Evolutionary conservation across 441 rosid genomes (phyloP).

Genomic region (Sinapis alba): DNA sequence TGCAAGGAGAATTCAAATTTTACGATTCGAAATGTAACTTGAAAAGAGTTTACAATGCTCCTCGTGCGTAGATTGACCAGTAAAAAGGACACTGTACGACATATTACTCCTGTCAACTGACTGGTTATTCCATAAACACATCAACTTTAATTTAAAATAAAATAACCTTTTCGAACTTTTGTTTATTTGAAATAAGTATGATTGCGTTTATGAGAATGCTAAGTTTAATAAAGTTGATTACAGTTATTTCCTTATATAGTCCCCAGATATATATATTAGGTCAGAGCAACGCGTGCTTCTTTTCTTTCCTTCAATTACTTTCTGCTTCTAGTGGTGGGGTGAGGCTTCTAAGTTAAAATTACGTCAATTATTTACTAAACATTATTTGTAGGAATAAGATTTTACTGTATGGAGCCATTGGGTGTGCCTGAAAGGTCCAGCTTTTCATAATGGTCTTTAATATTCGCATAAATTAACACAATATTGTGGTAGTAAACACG

Average conservation of each 20-base stretch:
- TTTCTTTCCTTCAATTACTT: conserved; percentile 19
- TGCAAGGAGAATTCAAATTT: conserved; percentile 13
- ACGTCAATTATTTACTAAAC: background rate
- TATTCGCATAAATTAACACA: conserved; percentile 19
- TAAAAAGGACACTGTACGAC: conserved; percentile 22
- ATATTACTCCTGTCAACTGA: conserved; percentile 19
- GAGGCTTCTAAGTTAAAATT: conserved; percentile 7
- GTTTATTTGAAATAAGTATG: conserved; percentile 21
- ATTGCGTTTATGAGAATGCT: conserved; percentile 36
- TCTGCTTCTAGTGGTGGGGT: conserved; percentile 24
- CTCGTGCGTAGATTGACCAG: conserved; percentile 32
- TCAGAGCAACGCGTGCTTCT: conserved; percentile 34
- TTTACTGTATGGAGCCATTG: conserved; percentile 35
- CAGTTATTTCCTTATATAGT: conserved; percentile 39
- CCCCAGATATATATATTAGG: background rate
- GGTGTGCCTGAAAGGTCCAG: conserved; percentile 36
- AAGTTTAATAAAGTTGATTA: conserved; percentile 24
- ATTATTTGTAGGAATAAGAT: conserved; percentile 7
- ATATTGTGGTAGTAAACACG: conserved; percentile 31
- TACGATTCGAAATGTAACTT: conserved; percentile 21
- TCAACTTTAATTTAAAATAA: conserved; percentile 29
- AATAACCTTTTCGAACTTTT: background rate
- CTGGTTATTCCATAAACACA: conserved; percentile 2
- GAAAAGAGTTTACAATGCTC: conserved; percentile 9
- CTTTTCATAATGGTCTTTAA: conserved; percentile 36